These are phyloP conservation scores for Sporothrix euskadiensis DNA, from an alignment of 2,329 filamentous ascomycete genomes.

Conservation along the genomic window DNA sequence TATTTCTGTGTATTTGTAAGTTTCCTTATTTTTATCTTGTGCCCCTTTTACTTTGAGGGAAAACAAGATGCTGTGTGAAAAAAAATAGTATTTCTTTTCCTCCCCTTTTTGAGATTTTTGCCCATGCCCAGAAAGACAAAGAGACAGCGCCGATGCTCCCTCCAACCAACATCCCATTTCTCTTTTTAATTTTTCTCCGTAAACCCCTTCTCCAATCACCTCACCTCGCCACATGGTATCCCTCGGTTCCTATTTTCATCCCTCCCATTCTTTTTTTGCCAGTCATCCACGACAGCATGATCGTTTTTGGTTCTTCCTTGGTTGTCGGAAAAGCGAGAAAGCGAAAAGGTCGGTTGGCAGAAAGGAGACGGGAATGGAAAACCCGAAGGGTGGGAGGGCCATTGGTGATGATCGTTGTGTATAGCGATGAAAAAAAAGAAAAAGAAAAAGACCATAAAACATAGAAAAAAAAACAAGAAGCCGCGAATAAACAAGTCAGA, in stretches of 20 bases:
- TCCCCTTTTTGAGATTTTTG: constrained; percentile 3
- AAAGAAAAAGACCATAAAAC: constrained; percentile 10
- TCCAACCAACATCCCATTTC: constrained; percentile 16
- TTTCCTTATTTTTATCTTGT: constrained; percentile 16
- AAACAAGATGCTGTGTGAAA: neutral
- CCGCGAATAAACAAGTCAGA: neutral
- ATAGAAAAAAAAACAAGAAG: neutral
- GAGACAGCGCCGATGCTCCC: constrained; percentile 21
- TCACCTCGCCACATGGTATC: constrained; percentile 19
- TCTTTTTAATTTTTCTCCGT: constrained; percentile 1
- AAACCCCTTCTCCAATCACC: constrained; percentile 7
- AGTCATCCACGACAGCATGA: constrained; percentile 22
- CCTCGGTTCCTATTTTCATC: neutral
- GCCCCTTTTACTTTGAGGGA: constrained; percentile 7
- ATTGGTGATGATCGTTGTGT: constrained; percentile 15
- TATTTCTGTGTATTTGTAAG: constrained; percentile 12
- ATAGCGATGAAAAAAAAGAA: constrained; percentile 21
- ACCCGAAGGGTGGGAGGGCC: constrained; percentile 5
- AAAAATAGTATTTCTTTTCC: constrained; percentile 11
- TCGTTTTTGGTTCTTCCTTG: neutral
- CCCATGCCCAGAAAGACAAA: constrained; percentile 19
- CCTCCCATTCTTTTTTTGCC: neutral
- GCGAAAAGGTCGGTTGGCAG: constrained; percentile 16
- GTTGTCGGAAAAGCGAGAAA: neutral
- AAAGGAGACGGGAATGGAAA: neutral